Percentiles rank a stretch among this genome's conserved stretches.
These are phyloP conservation scores for Paraphaeosphaeria minitans DNA, from an alignment of 2,329 filamentous ascomycete genomes.

Conservation along the genomic window DNA sequence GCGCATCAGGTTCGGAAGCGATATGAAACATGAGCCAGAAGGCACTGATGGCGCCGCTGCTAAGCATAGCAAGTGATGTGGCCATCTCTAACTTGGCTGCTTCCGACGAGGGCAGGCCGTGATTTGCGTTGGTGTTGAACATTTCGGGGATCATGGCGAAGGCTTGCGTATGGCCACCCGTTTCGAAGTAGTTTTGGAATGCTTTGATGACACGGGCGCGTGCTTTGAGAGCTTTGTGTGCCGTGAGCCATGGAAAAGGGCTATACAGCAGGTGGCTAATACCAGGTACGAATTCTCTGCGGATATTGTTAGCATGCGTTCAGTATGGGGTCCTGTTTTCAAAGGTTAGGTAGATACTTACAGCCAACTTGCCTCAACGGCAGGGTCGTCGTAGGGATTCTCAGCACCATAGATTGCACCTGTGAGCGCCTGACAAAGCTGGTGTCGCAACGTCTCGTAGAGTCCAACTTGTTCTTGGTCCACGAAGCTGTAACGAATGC, in stretches of 20 bases:
- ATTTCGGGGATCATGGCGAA: constrained; percentile 48
- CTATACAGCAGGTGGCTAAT: constrained; percentile 32
- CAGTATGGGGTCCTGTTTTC: neutral
- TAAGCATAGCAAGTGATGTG: constrained; percentile 48
- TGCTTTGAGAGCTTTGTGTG: constrained; percentile 39
- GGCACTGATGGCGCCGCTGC: constrained; percentile 47
- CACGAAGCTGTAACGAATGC: constrained; percentile 20
- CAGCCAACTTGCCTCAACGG: constrained; percentile 45
- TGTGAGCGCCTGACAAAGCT: constrained; percentile 47
- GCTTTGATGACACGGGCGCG: constrained; percentile 42
- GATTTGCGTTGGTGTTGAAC: constrained; percentile 37
- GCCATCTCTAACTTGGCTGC: constrained; percentile 52
- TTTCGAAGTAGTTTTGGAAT: constrained; percentile 50
- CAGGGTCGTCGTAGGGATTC: constrained; percentile 48
- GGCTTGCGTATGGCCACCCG: constrained; percentile 45
- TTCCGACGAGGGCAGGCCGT: constrained; percentile 44
- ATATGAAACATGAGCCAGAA: constrained; percentile 52
- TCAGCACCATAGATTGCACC: constrained; percentile 50
- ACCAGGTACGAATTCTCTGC: constrained; percentile 32
- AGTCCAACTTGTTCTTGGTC: constrained; percentile 14
- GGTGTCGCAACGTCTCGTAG: constrained; percentile 34
- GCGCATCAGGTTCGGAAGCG: constrained; percentile 37
- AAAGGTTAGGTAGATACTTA: constrained; percentile 23
- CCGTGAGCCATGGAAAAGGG: constrained; percentile 32
- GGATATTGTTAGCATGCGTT: constrained; percentile 14